Conservation (phyloP, 352 stramenopile species). For the Phytophthora pistaciae region DNA sequence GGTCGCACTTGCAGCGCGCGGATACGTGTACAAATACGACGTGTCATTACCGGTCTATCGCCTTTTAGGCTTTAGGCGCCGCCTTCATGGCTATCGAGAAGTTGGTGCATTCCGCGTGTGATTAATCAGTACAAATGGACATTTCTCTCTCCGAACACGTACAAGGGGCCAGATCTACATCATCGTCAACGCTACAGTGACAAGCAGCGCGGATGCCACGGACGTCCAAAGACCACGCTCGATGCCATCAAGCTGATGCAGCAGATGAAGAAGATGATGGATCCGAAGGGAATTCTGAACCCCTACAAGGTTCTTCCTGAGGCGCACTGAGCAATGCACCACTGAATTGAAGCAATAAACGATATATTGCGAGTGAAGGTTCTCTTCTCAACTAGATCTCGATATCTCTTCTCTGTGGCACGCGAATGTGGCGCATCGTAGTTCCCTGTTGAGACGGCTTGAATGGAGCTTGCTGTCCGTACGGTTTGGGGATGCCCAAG, state of each 20-base stretch:
- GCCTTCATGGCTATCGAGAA: no score
- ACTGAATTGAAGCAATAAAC: slow-evolving; percentile 1
- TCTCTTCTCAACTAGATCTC: slow-evolving; percentile 81
- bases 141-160: background rate
- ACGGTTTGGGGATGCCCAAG: slow-evolving; percentile 94
- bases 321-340: slow-evolving; percentile 21
- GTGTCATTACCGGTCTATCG: slow-evolving; percentile 82
- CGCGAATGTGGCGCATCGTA: slow-evolving; percentile 93
- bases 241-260: slow-evolving; percentile 91
- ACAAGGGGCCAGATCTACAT: slow-evolving; percentile 6
- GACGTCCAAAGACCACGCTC: background rate
- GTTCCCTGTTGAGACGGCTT: slow-evolving; percentile 89
- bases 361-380: background rate
- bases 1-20: slow-evolving; percentile 77
- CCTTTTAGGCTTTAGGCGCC: no score
- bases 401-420: slow-evolving; percentile 90
- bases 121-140: no score
- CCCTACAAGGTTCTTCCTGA: slow-evolving; percentile 94
- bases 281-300: slow-evolving; percentile 97
- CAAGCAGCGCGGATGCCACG: slow-evolving; percentile 12
- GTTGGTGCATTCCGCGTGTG: no score
- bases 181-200: slow-evolving; percentile 5
- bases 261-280: slow-evolving; percentile 95
- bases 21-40: slow-evolving; percentile 80
- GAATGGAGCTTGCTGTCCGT: slow-evolving; percentile 92